phyloP scores from a whole-genome alignment of 441 rosid species.

The Euphorbia corollata region DNA sequence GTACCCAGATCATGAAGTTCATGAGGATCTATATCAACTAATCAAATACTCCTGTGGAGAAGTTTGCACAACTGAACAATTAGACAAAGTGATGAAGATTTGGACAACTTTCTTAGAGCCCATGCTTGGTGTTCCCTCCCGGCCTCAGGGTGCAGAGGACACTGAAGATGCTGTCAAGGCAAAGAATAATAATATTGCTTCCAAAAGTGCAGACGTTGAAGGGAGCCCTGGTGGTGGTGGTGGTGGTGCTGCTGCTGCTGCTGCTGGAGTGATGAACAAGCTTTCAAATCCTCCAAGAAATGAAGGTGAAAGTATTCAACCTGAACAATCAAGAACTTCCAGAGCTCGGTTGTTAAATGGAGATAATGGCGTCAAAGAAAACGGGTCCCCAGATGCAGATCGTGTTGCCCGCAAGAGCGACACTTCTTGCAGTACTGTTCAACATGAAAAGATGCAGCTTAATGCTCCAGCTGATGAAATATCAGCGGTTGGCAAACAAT shows the following conservation, averaged over 20 bases:
- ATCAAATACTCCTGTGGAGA: constrained; percentile 90
- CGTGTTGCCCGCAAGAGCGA: constrained; percentile 35
- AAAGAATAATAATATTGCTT: constrained; percentile 42
- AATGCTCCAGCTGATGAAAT: constrained; percentile 45
- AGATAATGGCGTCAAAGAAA: constrained; percentile 43
- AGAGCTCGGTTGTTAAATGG: constrained; percentile 50
- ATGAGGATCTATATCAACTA: constrained; percentile 92
- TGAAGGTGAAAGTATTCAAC: constrained; percentile 44
- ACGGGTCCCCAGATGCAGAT: constrained; percentile 43
- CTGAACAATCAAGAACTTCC: constrained; percentile 58
- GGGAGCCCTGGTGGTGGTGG: constrained; percentile 42
- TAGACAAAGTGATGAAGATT: constrained; percentile 81
- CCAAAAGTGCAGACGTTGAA: constrained; percentile 51
- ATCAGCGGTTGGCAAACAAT: constrained; percentile 44
- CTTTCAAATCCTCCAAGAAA: constrained; percentile 52
- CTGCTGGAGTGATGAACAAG: constrained; percentile 32
- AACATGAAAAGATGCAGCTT: constrained; percentile 40
- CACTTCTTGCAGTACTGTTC: constrained; percentile 32
- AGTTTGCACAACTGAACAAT: constrained; percentile 88
- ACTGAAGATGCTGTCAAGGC: constrained; percentile 70
- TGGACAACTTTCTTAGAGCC: constrained; percentile 96
- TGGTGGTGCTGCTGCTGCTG: constrained; percentile 10
- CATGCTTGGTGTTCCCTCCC: constrained; percentile 67
- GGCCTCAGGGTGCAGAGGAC: constrained; percentile 85
- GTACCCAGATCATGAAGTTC: constrained; percentile 78